Evolutionary conservation across 2,329 filamentous ascomycete species (phyloP), one percentile per base, ranked within the genome.

Genomic region (Alternaria arbusti): DNA sequence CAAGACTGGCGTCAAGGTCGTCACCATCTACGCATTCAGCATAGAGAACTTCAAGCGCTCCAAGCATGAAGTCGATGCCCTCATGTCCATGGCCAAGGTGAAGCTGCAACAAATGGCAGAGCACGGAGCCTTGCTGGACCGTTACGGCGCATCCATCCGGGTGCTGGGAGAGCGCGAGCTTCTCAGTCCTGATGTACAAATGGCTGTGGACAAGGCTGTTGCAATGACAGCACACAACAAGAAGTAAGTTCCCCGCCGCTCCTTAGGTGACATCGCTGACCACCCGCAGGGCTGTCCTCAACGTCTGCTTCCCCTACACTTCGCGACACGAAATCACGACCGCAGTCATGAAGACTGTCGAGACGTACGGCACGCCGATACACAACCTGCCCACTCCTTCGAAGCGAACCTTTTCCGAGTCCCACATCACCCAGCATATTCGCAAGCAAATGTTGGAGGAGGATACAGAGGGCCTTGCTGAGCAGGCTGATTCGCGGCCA

Each of bases 1-100:
- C 85, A 97, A 97, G 79, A 94, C 92, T 63, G 96, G 96, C 58
- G 95, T 99, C 67, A 95, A 96, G 80, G 93, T 97, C 9, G 95
- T 99, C 43, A 98, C 96, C 5, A 94, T 99, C 67, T 99, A 98
- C 80, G 96, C 96, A 15, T 99, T 99, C 82, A 97, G 93, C 77
- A 97, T 99, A 75, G 96, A 99, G 82, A 99, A 99, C 83, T 99
- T 97, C 84, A 97, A 98, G 80, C 90, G 96, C 6, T 95, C 94
- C 22, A 94, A 96, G 81, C 96, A 96, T 81, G 96, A 99, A 80
- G 96, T 99, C 9, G 94, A 97, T 77, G 94, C 93, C 28, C 84
- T 99, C 66, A 99, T 99, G 96, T 91, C 97, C 77, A 93, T 99
- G 86, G 95, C 95, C 64, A 97, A 97, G 84, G 89, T 96, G 74